Evolutionary conservation across 306 rosid genomes (phyloP), one percentile per base, ranked within the genome.

Genomic region (Pyrus pyrifolia): DNA sequence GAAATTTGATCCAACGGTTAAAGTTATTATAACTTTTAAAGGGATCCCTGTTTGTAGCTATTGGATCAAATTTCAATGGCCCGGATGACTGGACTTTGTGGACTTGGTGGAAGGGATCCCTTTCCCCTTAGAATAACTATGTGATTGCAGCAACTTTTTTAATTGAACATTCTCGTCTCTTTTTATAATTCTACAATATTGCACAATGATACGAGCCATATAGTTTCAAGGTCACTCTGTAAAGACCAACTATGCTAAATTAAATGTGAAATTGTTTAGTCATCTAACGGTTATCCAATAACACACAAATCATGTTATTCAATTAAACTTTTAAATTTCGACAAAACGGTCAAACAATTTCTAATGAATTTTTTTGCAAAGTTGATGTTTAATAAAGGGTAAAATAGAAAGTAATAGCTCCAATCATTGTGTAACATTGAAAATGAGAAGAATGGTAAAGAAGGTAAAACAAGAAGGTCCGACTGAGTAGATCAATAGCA

Each of bases 41-140:
- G 7, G 6, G 8, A 0, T 0, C 0, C 7, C 38, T 33, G 35
- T 33, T 33, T 33, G 0, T 33, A 33, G 38, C 6, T 0, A 1
- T 33, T 33, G 6, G 7, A 33, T 33, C 1, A 33, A 33, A 33
- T 33, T 33, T 33, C 7, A 33, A 33, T 33, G 38, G 1, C 3
- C 7, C 38, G 7, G 7, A 33, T 33, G 38, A 33, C 7, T 33
- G 38, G 38, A 33, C 38, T 33, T 5, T 1, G 38, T 33, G 38
- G 38, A 33, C 38, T 33, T 5, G 7, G 7, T 33, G 38, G 7
- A 33, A 33, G 6, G 38, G 7, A 33, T 33, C 35, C 35, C 35
- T 33, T 33, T 5, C 38, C 66, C 18, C 7, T 6, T 6, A 27
- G 66, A 27, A 61, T 10, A n/a, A 57, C 29, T 4, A 10, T 21